Percentiles rank a stretch among this genome's conserved stretches.
Conservation (phyloP, 352 stramenopile genomes). For the Lagenidium sp. region DNA sequence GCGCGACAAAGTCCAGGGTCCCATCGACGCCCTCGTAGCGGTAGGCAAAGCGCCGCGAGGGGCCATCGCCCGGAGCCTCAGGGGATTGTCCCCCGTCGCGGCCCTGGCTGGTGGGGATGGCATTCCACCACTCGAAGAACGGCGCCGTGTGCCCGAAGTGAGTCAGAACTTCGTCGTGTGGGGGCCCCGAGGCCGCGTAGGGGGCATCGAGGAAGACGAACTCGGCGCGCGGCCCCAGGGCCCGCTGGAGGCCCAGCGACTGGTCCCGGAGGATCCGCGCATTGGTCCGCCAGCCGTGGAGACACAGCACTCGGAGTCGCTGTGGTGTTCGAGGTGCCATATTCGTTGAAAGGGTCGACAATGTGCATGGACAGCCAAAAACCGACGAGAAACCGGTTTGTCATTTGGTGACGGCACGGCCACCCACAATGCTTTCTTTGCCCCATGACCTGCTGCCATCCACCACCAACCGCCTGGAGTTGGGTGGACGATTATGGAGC, state of each 20-base stretch:
- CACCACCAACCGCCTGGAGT: too few species aligned
- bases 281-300: slow-evolving; percentile 78
- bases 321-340: too few species aligned
- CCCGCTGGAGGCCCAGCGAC: slow-evolving; percentile 39
- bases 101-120: slow-evolving; percentile 13
- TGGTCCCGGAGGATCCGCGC: slow-evolving; percentile 47
- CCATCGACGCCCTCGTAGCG: slow-evolving; percentile 56
- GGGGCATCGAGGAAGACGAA: slow-evolving; percentile 60
- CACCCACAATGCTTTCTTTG: too few species aligned
- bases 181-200: slow-evolving; percentile 41
- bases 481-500: too few species aligned
- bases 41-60: slow-evolving; percentile 16
- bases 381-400: too few species aligned
- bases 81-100: too few species aligned
- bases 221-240: slow-evolving; percentile 42
- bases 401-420: too few species aligned
- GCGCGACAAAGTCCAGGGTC: slow-evolving; percentile 44
- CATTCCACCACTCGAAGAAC: slow-evolving; percentile 80
- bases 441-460: too few species aligned
- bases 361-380: too few species aligned
- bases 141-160: slow-evolving; percentile 44
- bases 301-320: slow-evolving; percentile 71
- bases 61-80: too few species aligned
- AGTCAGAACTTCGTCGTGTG: slow-evolving; percentile 45
- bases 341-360: too few species aligned